phyloP scores from a whole-genome alignment of 2,329 filamentous ascomycete species.

The Aspergillus viridinutans region DNA sequence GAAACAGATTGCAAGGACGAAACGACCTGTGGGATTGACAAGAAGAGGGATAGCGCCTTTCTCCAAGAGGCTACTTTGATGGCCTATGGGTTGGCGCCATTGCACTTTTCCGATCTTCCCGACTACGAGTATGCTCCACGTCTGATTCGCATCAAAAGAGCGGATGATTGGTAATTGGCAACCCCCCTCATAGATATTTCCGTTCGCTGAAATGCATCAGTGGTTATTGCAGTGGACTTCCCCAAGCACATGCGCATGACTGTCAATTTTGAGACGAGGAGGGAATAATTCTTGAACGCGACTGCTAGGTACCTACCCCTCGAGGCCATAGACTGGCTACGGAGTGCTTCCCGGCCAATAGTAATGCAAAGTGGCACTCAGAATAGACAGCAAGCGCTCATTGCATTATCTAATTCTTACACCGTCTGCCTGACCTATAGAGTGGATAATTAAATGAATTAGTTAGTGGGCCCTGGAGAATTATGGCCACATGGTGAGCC shows the following conservation, averaged over 20 bases:
- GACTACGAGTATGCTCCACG: conserved; percentile 16
- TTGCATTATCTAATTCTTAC: not conserved
- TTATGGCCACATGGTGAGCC: conserved; percentile 16
- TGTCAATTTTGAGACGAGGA: not conserved
- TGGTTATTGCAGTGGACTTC: not conserved
- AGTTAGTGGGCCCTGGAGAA: conserved; percentile 14
- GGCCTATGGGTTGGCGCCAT: conserved; percentile 21
- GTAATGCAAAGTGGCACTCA: too few relatives aligned
- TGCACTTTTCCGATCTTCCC: conserved; percentile 19
- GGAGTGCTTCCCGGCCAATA: not conserved
- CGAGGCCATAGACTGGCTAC: not conserved
- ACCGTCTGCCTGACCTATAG: not conserved
- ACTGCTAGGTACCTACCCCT: not conserved
- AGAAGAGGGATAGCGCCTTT: conserved; percentile 21
- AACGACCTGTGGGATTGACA: conserved; percentile 19
- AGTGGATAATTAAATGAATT: not conserved
- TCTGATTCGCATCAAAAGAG: conserved; percentile 9
- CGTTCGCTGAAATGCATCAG: not conserved
- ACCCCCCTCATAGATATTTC: not conserved
- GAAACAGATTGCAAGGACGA: conserved; percentile 13
- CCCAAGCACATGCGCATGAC: not conserved
- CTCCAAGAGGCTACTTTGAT: conserved; percentile 15
- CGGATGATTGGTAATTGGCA: not conserved
- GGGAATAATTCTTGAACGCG: not conserved
- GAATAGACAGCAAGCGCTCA: not conserved